Evolutionary conservation across 352 stramenopile species (phyloP).

Genomic region (Globisporangium yorkense): DNA sequence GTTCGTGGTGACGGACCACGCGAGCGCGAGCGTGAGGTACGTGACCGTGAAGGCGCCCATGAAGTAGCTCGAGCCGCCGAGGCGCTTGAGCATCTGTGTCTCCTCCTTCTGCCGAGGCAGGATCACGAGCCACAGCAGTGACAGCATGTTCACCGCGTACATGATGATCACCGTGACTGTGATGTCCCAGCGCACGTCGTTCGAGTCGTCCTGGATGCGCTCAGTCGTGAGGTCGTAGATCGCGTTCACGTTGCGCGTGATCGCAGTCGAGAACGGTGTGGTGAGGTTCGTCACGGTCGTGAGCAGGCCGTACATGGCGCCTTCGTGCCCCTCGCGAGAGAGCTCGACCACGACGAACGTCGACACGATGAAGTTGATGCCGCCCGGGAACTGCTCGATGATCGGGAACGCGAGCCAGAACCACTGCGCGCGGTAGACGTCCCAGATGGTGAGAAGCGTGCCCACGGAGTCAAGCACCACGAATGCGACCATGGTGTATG

Average conservation of each 20-base stretch:
- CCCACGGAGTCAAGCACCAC: conserved; percentile 29
- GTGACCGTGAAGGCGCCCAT: conserved; percentile 37
- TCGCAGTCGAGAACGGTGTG: conserved; percentile 31
- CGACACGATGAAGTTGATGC: conserved; percentile 47
- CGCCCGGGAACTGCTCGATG: conserved; percentile 36
- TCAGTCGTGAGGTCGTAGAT: conserved; percentile 37
- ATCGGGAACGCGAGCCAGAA: conserved; percentile 47
- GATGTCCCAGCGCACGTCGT: conserved; percentile 36
- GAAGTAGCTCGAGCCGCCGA: conserved; percentile 43
- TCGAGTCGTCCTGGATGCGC: conserved; percentile 45
- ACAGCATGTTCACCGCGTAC: conserved; percentile 45
- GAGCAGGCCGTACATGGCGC: conserved; percentile 55
- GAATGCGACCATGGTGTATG: conserved; percentile 25
- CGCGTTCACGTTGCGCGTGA: conserved; percentile 36
- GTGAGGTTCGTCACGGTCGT: conserved; percentile 57
- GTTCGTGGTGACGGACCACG: conserved; percentile 51
- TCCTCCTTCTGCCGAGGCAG: conserved; percentile 64
- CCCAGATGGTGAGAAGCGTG: conserved; percentile 44
- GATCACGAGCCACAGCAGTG: conserved; percentile 40
- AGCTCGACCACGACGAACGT: conserved; percentile 62
- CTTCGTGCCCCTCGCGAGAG: conserved; percentile 47
- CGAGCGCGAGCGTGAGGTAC: conserved; percentile 40
- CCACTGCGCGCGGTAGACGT: conserved; percentile 40
- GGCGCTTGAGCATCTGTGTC: conserved; percentile 56
- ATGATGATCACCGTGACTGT: conserved; percentile 48